Evolutionary conservation across 768 basidiomycete species (phyloP).

Genomic region (Suillus lakei): DNA sequence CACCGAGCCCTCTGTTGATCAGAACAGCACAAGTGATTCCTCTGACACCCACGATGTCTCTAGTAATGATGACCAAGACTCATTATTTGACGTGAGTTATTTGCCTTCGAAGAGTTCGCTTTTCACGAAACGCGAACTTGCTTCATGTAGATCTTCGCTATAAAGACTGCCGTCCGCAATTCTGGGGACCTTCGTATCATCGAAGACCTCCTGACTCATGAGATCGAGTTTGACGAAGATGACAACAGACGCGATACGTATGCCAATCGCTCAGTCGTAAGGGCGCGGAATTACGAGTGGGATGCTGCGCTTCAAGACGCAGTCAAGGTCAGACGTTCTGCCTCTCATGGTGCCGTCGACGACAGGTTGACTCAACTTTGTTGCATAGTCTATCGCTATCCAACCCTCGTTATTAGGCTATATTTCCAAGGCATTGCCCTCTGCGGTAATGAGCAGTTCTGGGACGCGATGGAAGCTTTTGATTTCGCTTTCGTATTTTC

Average conservation of each 20-base stretch:
- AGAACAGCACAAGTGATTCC: background rate
- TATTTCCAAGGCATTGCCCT: background rate
- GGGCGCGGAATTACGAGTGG: background rate
- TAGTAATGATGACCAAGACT: background rate
- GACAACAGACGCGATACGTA: background rate
- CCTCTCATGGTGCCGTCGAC: background rate
- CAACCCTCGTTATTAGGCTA: conserved; percentile 1
- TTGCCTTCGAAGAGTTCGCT: background rate
- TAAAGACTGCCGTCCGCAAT: background rate
- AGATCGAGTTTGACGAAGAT: background rate
- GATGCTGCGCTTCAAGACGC: background rate
- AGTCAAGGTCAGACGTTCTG: background rate
- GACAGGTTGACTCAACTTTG: background rate
- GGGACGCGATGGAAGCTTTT: background rate
- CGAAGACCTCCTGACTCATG: background rate
- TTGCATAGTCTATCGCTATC: background rate
- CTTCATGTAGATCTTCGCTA: background rate
- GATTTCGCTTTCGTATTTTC: background rate
- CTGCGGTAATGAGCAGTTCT: background rate
- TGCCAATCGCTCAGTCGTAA: conserved; percentile 2
- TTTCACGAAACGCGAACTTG: background rate
- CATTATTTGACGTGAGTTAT: conserved; percentile 1
- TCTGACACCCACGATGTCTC: background rate
- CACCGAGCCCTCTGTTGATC: background rate
- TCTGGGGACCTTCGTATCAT: background rate